Conservation (phyloP, 139 green algal species). For the Micractinium sp. region DNA sequence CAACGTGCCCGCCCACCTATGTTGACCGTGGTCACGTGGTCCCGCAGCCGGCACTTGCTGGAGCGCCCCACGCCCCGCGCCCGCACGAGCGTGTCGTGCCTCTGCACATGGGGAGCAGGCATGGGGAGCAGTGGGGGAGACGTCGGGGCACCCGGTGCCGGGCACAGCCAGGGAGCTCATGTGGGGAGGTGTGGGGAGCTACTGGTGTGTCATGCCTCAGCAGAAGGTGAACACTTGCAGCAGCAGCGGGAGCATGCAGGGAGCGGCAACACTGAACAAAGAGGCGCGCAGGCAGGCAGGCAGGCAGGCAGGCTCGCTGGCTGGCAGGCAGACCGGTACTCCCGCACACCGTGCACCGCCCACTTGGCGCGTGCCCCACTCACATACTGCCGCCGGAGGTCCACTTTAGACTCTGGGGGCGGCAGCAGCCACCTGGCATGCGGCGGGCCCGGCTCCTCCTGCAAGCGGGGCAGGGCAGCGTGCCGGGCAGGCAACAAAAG, state of each 20-base stretch:
- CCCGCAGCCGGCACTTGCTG: slow-evolving; percentile 5
- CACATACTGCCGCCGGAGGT: slow-evolving; percentile 13
- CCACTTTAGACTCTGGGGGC: not conserved
- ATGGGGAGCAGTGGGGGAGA: not conserved
- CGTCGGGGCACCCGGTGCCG: too few species aligned
- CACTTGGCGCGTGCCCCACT: not conserved
- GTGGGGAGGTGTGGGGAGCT: too few species aligned
- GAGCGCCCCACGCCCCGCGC: not conserved
- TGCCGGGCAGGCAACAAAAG: not conserved
- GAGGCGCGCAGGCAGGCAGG: too few species aligned
- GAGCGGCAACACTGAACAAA: too few species aligned
- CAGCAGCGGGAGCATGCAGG: too few species aligned
- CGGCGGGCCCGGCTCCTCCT: slow-evolving; percentile 27
- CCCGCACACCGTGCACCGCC: too few species aligned
- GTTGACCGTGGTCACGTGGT: slow-evolving; percentile 38
- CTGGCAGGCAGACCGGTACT: too few species aligned
- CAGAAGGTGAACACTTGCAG: too few species aligned
- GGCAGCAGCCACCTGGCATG: slow-evolving; percentile 33
- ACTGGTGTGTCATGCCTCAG: too few species aligned
- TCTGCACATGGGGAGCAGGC: not conserved
- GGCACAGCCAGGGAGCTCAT: too few species aligned
- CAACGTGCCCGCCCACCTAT: not conserved
- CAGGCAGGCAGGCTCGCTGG: too few species aligned
- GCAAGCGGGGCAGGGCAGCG: not conserved
- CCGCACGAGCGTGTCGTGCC: slow-evolving; percentile 3